Percentiles rank a stretch among this genome's conserved stretches.
Evolutionary conservation across 2,329 filamentous ascomycete genomes (phyloP).

Genomic region (Paecilomyces fulvus): DNA sequence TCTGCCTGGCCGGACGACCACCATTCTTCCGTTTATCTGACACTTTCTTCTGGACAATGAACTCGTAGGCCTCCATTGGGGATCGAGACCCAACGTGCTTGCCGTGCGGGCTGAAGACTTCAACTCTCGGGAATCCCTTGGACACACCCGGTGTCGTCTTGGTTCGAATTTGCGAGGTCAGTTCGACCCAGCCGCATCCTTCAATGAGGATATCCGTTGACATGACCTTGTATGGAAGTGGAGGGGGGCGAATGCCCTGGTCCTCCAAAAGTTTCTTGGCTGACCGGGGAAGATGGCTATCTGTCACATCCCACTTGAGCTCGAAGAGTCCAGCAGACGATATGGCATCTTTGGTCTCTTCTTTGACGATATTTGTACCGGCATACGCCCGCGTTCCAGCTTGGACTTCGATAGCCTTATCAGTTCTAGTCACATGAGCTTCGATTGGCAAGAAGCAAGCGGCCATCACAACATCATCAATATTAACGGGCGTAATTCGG

Average conservation of each 20-base stretch:
- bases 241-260: conserved; percentile 43
- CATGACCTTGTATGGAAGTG: conserved; percentile 69
- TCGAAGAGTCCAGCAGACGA: conserved; percentile 65
- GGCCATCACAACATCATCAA: conserved; percentile 60
- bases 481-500: conserved; percentile 68
- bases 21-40: conserved; percentile 20
- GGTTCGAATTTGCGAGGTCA: conserved; percentile 70
- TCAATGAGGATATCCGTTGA: conserved; percentile 81
- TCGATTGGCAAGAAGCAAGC: conserved; percentile 78
- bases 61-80: conserved; percentile 27
- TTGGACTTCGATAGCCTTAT: conserved; percentile 71
- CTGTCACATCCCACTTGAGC: conserved; percentile 77
- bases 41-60: conserved; percentile 22
- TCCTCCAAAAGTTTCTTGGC: conserved; percentile 58
- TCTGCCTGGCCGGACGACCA: conserved; percentile 13
- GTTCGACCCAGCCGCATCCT: conserved; percentile 86
- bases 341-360: conserved; percentile 51
- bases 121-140: conserved; percentile 59
- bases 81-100: conserved; percentile 54
- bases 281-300: conserved; percentile 63
- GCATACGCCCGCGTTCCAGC: conserved; percentile 51
- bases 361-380: conserved; percentile 55
- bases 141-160: conserved; percentile 29
- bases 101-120: conserved; percentile 81
- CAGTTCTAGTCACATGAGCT: conserved; percentile 67